phyloP scores from a whole-genome alignment of 495 filamentous ascomycete genomes.

The Chaetomium tenue region DNA sequence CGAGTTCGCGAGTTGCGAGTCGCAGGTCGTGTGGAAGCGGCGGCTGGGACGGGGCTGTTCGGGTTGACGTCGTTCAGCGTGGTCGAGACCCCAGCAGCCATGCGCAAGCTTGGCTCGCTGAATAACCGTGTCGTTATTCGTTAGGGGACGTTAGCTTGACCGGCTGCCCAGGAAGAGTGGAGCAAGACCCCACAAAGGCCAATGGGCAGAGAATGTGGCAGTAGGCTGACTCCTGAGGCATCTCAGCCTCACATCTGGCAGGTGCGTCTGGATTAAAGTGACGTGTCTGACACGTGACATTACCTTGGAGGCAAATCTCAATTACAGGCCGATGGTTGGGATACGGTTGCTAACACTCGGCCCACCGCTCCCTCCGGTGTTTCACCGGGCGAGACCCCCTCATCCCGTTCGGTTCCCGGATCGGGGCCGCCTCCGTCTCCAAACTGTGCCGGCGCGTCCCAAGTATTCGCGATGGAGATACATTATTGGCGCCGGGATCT shows the following conservation, averaged over 20 bases:
- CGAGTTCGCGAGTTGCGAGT: neutral
- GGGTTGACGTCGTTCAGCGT: slow-evolving; percentile 12
- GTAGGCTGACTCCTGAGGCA: neutral
- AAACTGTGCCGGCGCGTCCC: too few species aligned
- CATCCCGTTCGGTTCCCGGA: too few species aligned
- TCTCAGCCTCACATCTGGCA: slow-evolving; percentile 4
- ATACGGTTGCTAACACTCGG: too few species aligned
- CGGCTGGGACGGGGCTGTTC: neutral
- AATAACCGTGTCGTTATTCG: neutral
- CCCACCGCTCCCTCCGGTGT: too few species aligned
- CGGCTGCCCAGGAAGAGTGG: slow-evolving; percentile 1
- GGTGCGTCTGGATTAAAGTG: neutral
- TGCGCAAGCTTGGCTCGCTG: neutral
- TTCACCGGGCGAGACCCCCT: too few species aligned
- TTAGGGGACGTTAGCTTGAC: neutral
- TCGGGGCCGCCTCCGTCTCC: too few species aligned
- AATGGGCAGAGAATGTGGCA: neutral
- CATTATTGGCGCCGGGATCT: too few species aligned
- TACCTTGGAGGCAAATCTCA: neutral
- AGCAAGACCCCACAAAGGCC: neutral
- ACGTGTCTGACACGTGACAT: neutral
- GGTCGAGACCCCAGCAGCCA: neutral
- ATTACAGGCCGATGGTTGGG: too few species aligned
- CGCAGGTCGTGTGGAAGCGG: neutral
- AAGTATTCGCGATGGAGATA: too few species aligned